Base-by-base conservation (phyloP, 2,329 filamentous ascomycete species). In the Colletotrichum tropicale region DNA sequence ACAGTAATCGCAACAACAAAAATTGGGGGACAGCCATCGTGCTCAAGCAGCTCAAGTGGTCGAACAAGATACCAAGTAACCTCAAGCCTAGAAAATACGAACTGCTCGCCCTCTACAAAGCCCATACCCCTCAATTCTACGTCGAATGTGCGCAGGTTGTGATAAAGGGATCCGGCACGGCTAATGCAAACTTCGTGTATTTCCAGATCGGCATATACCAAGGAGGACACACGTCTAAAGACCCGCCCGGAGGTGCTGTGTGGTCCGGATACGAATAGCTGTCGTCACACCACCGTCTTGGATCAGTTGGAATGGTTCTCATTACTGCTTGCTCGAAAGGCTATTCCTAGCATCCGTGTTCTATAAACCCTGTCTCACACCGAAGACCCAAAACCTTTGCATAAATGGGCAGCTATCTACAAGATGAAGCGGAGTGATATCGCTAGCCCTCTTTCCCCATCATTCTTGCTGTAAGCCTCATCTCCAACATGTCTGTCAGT, bases 41-140 rank as follows among this genome's bases (percentile, higher is more conserved):
- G 64, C 79, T 84, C 38, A 56, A 73, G 65, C 34, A 62, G 32
- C 70, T 69, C 65, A 69, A 87, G 74, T 91, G 87, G 86, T 88
- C 87, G 5, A 87, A 85, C 82, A 89, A 83, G 16, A 88, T 91
- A 75, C 89, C 89, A 3, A 80, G 83, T 21, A 83, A 80, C 55
- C 84, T 91, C 13, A 87, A 87, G 24, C 83, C 89, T 2, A 89
- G 90, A 66, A 88, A 89, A 80, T 91, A 91, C 81, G 89, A 91
- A 84, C 83, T 91, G 72, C 84, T 91, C 52, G 90, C 89, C 61
- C 85, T 91, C 5, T 89, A 91, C 81, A 88, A 91, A 81, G 83
- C 85, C 24, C 88, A 90, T 77, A 84, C 83, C 28, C 87, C 84
- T 73, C 89, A 89, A 80, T 89, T 90, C 81, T 91, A 91, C 79